A percentile compares a stretch with the other conserved stretches of the same genome.
Evolutionary conservation across 257 asterid species (phyloP).

Genomic region (Haberlea rhodopensis): DNA sequence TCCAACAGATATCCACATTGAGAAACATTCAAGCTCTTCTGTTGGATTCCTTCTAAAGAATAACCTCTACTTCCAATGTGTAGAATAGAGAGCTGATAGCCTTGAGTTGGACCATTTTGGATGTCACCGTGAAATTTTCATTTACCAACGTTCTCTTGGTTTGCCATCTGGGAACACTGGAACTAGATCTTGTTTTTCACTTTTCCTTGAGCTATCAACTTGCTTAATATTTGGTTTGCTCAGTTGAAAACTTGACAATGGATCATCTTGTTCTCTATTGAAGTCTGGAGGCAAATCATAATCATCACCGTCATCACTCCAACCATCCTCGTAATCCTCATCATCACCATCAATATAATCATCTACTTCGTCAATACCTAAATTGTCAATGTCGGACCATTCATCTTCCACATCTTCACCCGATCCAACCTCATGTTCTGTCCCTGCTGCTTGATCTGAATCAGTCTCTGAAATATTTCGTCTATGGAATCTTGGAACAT

Average conservation of each 20-base stretch:
- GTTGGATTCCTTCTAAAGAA: neutral
- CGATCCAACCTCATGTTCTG: slow-evolving; percentile 35
- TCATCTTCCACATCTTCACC: slow-evolving; percentile 58
- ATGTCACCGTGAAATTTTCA: slow-evolving; percentile 3
- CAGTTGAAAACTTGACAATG: slow-evolving; percentile 36
- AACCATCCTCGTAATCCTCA: slow-evolving; percentile 47
- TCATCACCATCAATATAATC: slow-evolving; percentile 37
- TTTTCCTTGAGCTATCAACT: slow-evolving; percentile 41
- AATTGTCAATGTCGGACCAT: slow-evolving; percentile 62
- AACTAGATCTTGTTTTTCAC: slow-evolving; percentile 42
- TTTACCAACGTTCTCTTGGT: slow-evolving; percentile 87
- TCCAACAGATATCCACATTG: slow-evolving; percentile 22
- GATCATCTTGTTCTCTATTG: slow-evolving; percentile 44
- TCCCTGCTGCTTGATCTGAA: slow-evolving; percentile 36
- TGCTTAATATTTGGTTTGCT: slow-evolving; percentile 32
- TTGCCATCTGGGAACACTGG: slow-evolving; percentile 89
- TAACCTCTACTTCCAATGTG: neutral
- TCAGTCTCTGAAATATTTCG: slow-evolving; percentile 34
- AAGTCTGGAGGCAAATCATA: slow-evolving; percentile 81
- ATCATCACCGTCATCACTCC: slow-evolving; percentile 66
- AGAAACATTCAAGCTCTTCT: slow-evolving; percentile 21
- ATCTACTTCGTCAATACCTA: slow-evolving; percentile 49
- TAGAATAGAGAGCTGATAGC: slow-evolving; percentile 6
- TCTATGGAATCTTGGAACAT: slow-evolving; percentile 57
- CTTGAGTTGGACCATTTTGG: slow-evolving; percentile 16